Evolutionary conservation across 2,329 filamentous ascomycete genomes (phyloP), one percentile per base, ranked within the genome.

Genomic region (Phialophora verrucosa): DNA sequence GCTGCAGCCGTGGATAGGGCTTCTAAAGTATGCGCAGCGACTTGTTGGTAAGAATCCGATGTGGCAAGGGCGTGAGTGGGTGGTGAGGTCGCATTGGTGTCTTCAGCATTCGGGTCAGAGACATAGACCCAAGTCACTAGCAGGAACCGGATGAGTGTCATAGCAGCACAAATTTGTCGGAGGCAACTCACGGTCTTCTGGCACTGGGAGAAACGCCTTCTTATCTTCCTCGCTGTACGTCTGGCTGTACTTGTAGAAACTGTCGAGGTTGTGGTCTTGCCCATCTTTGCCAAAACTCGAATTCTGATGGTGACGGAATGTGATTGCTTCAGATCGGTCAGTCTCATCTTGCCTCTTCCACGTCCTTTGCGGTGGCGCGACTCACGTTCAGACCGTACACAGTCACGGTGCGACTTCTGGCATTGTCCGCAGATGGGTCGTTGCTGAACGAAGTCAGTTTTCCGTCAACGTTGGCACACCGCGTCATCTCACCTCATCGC

Each of bases 221-320:
- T 63, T 29, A 47, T 71, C 59, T 42, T 69, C 66, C 27, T 57
- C 23, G 20, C 44, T 63, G 63, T 65, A 71, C 12, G 61, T 57
- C 57, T 66, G 63, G 17, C 59, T 62, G 56, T 71, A 68, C 55
- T 70, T 69, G 66, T 51, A 68, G 60, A 68, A 68, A 47, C 56
- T 58, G 31, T 63, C 57, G 8, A 68, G 66, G 20, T 50, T 38
- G 20, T 66, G 60, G 14, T 63, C 67, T 42, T 63, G 62, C 4
- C 64, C 59, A n/a, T 64, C 62, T 23, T 55, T 63, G 35, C 56
- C 58, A 32, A 70, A 56, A 44, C 61, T 61, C 12, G 71, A 87
- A 82, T 90, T 90, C 76, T 90, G 87, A 73, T 90, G 87, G 75
- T 90, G 88, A 63, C 87, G 84, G 73, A 89, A 90, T 53, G 88